Evolutionary conservation across 2,329 filamentous ascomycete species (phyloP), one percentile per base, ranked within the genome.

Genomic region (Gremmenia infestans): DNA sequence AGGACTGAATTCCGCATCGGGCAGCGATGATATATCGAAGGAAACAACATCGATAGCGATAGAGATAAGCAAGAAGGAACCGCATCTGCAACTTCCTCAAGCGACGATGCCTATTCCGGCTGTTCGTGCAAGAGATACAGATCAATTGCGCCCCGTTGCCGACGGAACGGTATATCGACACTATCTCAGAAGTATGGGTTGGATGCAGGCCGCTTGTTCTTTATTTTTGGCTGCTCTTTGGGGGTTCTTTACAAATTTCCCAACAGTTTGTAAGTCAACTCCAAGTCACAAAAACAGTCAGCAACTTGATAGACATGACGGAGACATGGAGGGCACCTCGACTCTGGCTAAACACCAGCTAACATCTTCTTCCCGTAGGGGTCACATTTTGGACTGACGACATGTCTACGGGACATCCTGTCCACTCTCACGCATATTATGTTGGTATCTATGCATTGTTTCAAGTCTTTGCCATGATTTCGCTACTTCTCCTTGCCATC

Each of bases 1-100:
- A 67, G 71, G 6, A 71, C 73, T 48, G 54, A 67, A 22, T 22
- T 1, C 57, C 67, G 15, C 68, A 74, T 48, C 32, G 65, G 39
- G 37, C 12, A 50, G 50, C 23, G 54, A 59, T 48, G 8, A 19
- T 36, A 49, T 35, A 23, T 55, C 42, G 5, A 48, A 60, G 37
- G 36, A 50, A 35, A 48, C 35, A 7, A 32, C 19, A 35, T 22
- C 22, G 2, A 22, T 4, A 22, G 22, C 22, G 22, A 12, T 22
- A 17, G 42, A 45, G 54, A 61, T 61, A 37, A 64, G 61, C 54
- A 61, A 36, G 19, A 48, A 55, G 50, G 22, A 37, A 15, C 15
- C 35, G 2, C 9, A 11, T 37, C 9, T 15, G 15, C 3, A 9
- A 37, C 35, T 39, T n/a, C 40, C 35, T 17, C 59, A 52, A 8